These are phyloP conservation scores for Rhynchosporium graminicola DNA, from an alignment of 2,329 filamentous ascomycete species.

Conservation along the genomic window DNA sequence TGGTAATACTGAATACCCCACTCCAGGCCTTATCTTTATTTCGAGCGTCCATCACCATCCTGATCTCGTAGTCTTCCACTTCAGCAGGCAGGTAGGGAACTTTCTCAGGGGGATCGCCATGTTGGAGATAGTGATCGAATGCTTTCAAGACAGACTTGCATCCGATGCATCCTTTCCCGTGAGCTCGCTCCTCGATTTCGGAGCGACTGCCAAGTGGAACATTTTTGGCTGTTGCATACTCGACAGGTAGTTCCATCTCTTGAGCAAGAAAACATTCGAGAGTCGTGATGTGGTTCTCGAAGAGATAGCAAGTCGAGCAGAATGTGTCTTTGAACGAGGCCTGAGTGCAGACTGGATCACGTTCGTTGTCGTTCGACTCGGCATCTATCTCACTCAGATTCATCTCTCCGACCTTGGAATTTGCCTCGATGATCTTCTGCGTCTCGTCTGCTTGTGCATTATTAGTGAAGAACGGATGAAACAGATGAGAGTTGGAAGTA, in stretches of 20 bases:
- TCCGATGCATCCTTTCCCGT: neutral
- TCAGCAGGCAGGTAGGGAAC: too few relatives aligned
- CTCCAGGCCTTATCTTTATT: neutral
- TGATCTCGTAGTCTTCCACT: neutral
- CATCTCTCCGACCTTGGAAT: neutral
- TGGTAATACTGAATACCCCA: neutral
- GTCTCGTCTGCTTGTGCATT: neutral
- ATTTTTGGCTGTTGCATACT: neutral
- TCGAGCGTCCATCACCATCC: neutral
- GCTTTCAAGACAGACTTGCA: constrained; percentile 7
- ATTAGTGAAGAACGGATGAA: neutral
- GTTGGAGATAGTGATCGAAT: constrained; percentile 1
- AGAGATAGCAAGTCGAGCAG: neutral
- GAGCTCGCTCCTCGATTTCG: neutral
- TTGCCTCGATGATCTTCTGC: neutral
- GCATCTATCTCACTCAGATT: neutral
- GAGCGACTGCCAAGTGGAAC: neutral
- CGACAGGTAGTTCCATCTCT: neutral
- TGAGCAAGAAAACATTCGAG: neutral
- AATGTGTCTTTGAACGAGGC: neutral
- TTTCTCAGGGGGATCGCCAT: neutral
- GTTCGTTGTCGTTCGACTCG: neutral
- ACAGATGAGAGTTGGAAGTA: neutral
- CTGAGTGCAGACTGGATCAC: neutral
- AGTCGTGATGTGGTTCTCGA: constrained; percentile 1